Conservation (phyloP, 371 early-diverging fungal genomes). For the Mortierella sp. region DNA sequence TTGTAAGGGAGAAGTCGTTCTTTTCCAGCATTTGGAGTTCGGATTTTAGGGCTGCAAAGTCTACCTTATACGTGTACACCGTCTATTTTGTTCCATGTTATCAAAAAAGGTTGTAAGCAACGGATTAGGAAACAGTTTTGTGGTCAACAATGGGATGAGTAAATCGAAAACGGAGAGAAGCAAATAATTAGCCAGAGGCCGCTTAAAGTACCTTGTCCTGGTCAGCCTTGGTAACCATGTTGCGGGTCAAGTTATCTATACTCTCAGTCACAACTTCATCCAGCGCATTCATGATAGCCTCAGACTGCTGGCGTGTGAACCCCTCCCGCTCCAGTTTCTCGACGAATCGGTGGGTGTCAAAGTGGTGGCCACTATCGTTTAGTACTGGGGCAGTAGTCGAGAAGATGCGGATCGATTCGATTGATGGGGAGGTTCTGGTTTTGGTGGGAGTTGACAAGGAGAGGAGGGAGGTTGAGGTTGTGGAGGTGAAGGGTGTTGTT, state of each 20-base stretch:
- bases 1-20: slow-evolving; percentile 90
- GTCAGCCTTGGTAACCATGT: slow-evolving; percentile 84
- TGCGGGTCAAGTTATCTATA: slow-evolving; percentile 70
- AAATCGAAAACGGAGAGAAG: no score
- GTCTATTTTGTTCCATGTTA: slow-evolving; percentile 58
- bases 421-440: neutral
- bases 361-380: slow-evolving; percentile 60
- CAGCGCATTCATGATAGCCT: slow-evolving; percentile 84
- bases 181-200: no score
- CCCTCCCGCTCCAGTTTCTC: slow-evolving; percentile 81
- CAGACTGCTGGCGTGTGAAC: slow-evolving; percentile 81
- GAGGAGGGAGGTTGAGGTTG: neutral
- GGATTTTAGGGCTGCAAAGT: slow-evolving; percentile 90
- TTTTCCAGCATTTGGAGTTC: slow-evolving; percentile 92
- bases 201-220: slow-evolving; percentile 80
- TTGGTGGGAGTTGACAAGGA: neutral
- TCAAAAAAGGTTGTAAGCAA: neutral
- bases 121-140: no score
- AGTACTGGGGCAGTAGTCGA: slow-evolving; percentile 24
- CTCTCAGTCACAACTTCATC: slow-evolving; percentile 82
- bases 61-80: slow-evolving; percentile 91
- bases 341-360: slow-evolving; percentile 86
- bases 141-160: no score
- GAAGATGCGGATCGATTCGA: slow-evolving; percentile 29
- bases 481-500: neutral